phyloP scores from a whole-genome alignment of 2,329 filamentous ascomycete species.

The Cordyceps cicadae region DNA sequence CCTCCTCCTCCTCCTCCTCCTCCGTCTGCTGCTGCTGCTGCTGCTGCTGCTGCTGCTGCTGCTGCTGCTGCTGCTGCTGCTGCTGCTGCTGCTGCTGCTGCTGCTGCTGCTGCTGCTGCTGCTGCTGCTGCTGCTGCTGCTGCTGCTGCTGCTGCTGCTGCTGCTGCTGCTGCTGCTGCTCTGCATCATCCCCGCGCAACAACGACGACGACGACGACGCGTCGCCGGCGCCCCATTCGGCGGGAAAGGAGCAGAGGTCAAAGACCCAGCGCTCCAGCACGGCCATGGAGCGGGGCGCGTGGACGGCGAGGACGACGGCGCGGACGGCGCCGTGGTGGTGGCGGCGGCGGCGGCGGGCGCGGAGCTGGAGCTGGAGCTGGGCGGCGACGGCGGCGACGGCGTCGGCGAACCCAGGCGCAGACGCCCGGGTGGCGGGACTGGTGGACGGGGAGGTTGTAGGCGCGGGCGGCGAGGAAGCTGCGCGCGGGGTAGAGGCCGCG shows the following conservation, averaged over 20 bases:
- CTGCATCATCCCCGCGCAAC: background rate
- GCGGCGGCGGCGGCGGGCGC: too few species aligned
- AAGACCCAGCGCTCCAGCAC: slow-evolving; percentile 57
- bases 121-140: too few species aligned
- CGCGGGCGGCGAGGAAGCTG: slow-evolving; percentile 71
- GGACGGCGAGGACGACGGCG: slow-evolving; percentile 41
- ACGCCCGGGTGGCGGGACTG: slow-evolving; percentile 81
- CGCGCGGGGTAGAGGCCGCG: slow-evolving; percentile 67
- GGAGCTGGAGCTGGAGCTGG: too few species aligned
- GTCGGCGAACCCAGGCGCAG: slow-evolving; percentile 79
- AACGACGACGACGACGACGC: too few species aligned
- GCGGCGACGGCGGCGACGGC: slow-evolving; percentile 63
- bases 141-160: too few species aligned
- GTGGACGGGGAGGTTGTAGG: slow-evolving; percentile 76
- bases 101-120: too few species aligned
- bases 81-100: too few species aligned
- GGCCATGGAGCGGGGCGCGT: slow-evolving; percentile 27
- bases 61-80: too few species aligned
- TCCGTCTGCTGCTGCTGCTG: too few species aligned
- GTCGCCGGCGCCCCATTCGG: slow-evolving; percentile 24
- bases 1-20: slow-evolving; percentile 11
- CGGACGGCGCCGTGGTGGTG: slow-evolving; percentile 37
- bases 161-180: too few species aligned
- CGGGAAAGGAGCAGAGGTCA: slow-evolving; percentile 46
- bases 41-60: too few species aligned